Evolutionary conservation across 345 rosid genomes (phyloP).

Genomic region (Ceriops tagal): DNA sequence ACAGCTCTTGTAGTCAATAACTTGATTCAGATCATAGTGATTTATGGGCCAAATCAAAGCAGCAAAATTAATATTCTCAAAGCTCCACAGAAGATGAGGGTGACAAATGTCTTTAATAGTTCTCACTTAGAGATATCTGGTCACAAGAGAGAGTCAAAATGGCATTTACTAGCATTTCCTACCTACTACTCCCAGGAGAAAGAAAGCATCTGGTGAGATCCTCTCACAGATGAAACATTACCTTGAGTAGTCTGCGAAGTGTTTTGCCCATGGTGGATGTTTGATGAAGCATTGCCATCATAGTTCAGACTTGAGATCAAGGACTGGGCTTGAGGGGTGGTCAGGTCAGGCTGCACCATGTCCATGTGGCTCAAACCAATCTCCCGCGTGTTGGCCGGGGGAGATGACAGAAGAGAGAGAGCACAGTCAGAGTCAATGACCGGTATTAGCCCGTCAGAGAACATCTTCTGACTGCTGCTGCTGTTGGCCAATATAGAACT

Average conservation of each 20-base stretch:
- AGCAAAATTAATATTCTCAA: neutral
- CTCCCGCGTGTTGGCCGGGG: constrained; percentile 35
- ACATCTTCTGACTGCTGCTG: constrained; percentile 38
- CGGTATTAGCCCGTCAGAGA: constrained; percentile 27
- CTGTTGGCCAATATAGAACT: constrained; percentile 23
- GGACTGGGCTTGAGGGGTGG: constrained; percentile 36
- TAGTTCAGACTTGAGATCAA: constrained; percentile 38
- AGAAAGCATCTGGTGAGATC: constrained; percentile 42
- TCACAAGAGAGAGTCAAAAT: constrained; percentile 5
- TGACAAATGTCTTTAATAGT: neutral
- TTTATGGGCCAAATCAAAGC: no score
- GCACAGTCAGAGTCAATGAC: constrained; percentile 42
- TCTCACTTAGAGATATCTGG: neutral
- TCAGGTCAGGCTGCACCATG: constrained; percentile 37
- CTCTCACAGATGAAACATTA: constrained; percentile 42
- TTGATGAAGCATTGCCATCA: constrained; percentile 27
- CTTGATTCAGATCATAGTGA: no score
- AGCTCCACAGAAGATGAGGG: neutral
- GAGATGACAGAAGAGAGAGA: constrained; percentile 95
- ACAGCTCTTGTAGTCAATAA: no score
- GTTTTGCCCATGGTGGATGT: constrained; percentile 30
- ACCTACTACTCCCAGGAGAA: constrained; percentile 54
- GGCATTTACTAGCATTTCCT: neutral
- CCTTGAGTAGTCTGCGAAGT: constrained; percentile 28
- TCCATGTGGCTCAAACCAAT: constrained; percentile 38